These are phyloP conservation scores for Edaphochlamys debaryana DNA, from an alignment of 139 green algal genomes.

Conservation along the genomic window DNA sequence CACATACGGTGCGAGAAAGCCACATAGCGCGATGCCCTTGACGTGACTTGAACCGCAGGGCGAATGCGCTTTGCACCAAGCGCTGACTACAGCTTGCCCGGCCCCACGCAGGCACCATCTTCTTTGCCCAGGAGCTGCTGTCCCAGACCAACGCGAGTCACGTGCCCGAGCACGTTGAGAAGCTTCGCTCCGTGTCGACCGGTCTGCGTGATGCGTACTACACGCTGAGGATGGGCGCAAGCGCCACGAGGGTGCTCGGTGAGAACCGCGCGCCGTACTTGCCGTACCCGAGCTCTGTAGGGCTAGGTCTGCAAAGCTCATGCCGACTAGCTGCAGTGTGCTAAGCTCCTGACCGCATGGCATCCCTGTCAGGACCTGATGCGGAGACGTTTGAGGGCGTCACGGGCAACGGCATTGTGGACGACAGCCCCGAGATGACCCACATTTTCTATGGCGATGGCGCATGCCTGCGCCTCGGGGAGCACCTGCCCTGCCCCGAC, in stretches of 20 bases:
- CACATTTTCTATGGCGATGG: conserved; percentile 2
- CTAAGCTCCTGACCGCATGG: too few species aligned
- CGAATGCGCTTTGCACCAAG: too few species aligned
- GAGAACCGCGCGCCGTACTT: too few species aligned
- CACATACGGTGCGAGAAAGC: too few species aligned
- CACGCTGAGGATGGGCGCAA: conserved; percentile 5
- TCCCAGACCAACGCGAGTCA: background rate
- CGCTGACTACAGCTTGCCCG: too few species aligned
- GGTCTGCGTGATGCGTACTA: conserved; percentile 20
- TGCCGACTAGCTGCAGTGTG: too few species aligned
- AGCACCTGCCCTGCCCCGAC: conserved; percentile 16
- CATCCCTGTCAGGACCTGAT: background rate
- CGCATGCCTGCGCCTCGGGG: conserved; percentile 7
- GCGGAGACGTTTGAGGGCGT: background rate
- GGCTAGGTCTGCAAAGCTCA: too few species aligned
- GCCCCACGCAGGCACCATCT: too few species aligned
- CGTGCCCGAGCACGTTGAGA: background rate
- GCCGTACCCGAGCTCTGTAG: too few species aligned
- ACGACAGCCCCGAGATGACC: background rate
- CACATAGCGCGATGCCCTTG: too few species aligned
- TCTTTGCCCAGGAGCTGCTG: conserved; percentile 33
- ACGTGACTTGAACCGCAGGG: too few species aligned
- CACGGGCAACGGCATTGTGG: background rate
- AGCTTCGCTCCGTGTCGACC: background rate
- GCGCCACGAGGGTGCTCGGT: background rate